Conservation (phyloP, 1,284 basidiomycete species). For the Xerocomus amazonicus region DNA sequence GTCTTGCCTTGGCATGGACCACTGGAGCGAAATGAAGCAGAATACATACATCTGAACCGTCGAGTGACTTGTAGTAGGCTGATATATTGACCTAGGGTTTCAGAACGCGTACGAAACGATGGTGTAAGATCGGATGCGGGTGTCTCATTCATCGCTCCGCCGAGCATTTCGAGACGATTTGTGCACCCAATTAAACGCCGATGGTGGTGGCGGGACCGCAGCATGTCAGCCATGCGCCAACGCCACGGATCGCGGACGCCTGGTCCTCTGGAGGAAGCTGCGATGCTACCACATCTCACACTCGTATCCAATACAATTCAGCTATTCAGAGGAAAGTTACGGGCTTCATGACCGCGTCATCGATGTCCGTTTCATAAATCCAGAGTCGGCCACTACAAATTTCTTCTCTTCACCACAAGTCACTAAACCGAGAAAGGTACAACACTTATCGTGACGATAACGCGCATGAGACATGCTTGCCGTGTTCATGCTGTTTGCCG, state of each 20-base stretch:
- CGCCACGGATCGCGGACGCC: neutral
- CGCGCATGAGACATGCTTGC: neutral
- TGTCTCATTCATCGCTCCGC: too few species aligned
- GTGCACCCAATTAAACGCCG: neutral
- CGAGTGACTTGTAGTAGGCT: too few species aligned
- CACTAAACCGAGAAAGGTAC: neutral
- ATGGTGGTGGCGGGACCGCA: constrained; percentile 1
- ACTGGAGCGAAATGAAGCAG: too few species aligned
- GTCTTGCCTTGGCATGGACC: neutral
- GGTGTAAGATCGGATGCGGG: too few species aligned
- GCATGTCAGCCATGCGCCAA: neutral
- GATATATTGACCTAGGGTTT: too few species aligned
- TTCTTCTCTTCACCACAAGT: neutral
- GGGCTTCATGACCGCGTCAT: constrained; percentile 7
- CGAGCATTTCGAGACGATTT: neutral
- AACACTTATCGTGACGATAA: constrained; percentile 7
- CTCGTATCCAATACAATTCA: constrained; percentile 1
- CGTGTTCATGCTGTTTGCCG: constrained; percentile 2
- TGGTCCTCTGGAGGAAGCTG: too few species aligned
- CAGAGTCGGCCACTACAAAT: constrained; percentile 3
- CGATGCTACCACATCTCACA: neutral
- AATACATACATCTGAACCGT: too few species aligned
- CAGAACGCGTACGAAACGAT: too few species aligned
- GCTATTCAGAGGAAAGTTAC: neutral
- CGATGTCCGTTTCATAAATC: constrained; percentile 1